Base-by-base conservation (phyloP, 2,329 filamentous ascomycete genomes). In the Xylaria sp. region DNA sequence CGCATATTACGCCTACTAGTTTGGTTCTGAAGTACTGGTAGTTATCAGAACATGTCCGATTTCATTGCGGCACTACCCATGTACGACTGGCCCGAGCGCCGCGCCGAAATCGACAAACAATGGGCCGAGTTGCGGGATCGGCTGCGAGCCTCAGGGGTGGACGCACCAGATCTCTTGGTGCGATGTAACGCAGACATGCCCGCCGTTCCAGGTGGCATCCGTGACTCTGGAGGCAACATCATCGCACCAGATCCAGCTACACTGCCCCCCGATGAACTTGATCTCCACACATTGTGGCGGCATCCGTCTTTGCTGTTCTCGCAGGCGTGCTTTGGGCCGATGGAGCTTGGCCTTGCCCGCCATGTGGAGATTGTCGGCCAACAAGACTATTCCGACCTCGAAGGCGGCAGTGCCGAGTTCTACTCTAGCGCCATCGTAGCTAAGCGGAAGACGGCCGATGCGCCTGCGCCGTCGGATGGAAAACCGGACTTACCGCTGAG, bases 61-160 rank as follows among this genome's bases (percentile, higher is more conserved):
- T 70, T 65, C 18, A 68, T 70, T 53, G 68, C 60, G 12, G 68
- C 68, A 25, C 25, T 70, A 43, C 68, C 68, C 43, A 70, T 70
- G 68, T 70, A 70, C 18, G 68, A 70, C 60, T 70, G 66, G 68
- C 68, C 68, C n/a, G 68, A 70, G 52, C 61, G 63, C 56, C 66
- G 50, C 23, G 48, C 61, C 30, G 66, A 61, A 36, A 66, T 70
- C 25, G 60, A 70, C 39, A 23, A 48, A 41, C 66, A 70, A 66
- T 70, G 68, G 68, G 56, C 25, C 34, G 20, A 28, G 13, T 39
- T 70, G 32, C 62, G 68, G 20, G 43, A 69, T 50, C 59, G 63
- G 13, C 60, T 70, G n/a, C 53, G 56, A 36, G 48, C 63, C 18
- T 60, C 50, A 23, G 68, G 66, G 41, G 32, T 70, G 6, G 41